Evolutionary conservation across 1,284 basidiomycete genomes (phyloP).

Genomic region (Ganoderma multipileum): DNA sequence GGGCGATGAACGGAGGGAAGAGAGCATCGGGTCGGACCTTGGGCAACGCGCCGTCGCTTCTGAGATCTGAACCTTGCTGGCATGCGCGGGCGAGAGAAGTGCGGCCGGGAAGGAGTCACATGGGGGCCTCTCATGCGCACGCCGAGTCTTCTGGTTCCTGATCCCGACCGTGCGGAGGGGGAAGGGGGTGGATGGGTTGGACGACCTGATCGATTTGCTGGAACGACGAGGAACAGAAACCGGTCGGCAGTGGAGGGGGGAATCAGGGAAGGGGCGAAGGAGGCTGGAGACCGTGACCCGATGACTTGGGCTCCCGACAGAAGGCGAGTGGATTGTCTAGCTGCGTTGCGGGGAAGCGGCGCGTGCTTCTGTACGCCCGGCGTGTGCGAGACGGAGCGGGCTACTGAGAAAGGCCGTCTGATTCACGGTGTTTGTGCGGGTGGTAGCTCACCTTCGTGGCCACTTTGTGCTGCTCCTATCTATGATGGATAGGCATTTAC

Average conservation of each 20-base stretch:
- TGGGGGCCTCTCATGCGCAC: not conserved
- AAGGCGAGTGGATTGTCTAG: not conserved
- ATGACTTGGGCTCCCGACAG: not conserved
- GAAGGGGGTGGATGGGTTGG: too few species aligned
- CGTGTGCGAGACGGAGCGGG: not conserved
- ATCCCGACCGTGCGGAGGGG: not conserved
- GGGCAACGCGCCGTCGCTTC: not conserved
- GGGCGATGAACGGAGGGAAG: not conserved
- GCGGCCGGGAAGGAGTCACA: not conserved
- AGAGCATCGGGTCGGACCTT: constrained; percentile 13
- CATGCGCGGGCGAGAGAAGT: not conserved
- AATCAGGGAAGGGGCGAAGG: not conserved
- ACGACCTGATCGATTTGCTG: too few species aligned
- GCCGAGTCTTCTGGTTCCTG: not conserved
- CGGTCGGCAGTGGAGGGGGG: not conserved
- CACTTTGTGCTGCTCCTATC: not conserved
- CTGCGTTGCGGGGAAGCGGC: not conserved
- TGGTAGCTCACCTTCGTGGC: not conserved
- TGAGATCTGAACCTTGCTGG: constrained; percentile 9
- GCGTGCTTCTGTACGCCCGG: not conserved
- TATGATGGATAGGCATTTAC: not conserved
- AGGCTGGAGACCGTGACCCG: not conserved
- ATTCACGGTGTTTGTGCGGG: not conserved
- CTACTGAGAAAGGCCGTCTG: not conserved
- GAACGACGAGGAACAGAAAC: not conserved